Conservation (phyloP, 1,284 basidiomycete species). For the Xerocomus minutiporus region DNA sequence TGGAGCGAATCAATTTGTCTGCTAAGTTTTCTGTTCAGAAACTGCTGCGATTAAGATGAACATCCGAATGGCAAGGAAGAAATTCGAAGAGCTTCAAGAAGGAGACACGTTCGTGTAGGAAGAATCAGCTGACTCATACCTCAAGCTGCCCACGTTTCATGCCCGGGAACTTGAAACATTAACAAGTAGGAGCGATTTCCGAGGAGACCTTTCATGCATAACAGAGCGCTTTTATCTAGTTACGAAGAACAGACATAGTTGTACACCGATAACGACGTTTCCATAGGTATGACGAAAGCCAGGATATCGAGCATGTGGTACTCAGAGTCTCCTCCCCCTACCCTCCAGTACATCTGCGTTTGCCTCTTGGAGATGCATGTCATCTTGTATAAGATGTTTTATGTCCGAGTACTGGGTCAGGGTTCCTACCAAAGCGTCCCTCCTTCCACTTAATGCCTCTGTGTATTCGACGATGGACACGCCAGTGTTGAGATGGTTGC, state of each 20-base stretch:
- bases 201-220: not conserved
- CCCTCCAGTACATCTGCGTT: slow-evolving; percentile 48
- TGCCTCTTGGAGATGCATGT: slow-evolving; percentile 32
- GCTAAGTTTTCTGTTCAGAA: slow-evolving; percentile 44
- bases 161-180: not conserved
- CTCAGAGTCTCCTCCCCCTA: not conserved
- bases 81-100: slow-evolving; percentile 82
- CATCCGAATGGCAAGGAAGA: slow-evolving; percentile 72
- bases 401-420: slow-evolving; percentile 53
- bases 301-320: slow-evolving; percentile 10
- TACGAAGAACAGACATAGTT: not conserved
- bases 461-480: slow-evolving; percentile 53
- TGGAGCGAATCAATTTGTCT: not conserved
- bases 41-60: slow-evolving; percentile 81
- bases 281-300: slow-evolving; percentile 8
- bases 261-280: not conserved
- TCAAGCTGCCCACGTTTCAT: not conserved
- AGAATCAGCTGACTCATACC: not conserved
- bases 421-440: slow-evolving; percentile 32
- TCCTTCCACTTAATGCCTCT: slow-evolving; percentile 32
- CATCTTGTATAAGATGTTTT: slow-evolving; percentile 42
- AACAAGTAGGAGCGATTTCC: not conserved
- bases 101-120: slow-evolving; percentile 44
- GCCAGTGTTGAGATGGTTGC: slow-evolving; percentile 48
- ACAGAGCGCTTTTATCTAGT: not conserved